These are phyloP conservation scores for Schoenoplectus triqueter DNA, from an alignment of 202 grass and related monocot species.

Conservation along the genomic window DNA sequence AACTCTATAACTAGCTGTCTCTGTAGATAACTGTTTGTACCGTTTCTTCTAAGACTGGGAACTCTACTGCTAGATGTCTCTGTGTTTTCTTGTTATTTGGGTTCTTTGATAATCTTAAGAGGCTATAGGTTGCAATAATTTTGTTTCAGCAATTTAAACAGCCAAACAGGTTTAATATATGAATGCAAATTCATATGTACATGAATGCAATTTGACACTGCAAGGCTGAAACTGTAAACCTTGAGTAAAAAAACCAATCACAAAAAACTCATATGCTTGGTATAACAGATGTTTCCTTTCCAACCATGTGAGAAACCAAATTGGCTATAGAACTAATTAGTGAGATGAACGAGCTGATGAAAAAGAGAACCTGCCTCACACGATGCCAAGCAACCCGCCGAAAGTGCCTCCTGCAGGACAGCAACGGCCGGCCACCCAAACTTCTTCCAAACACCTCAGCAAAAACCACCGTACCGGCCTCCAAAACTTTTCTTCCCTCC, in stretches of 20 bases:
- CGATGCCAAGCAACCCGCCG: slow-evolving; percentile 80
- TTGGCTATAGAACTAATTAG: not conserved
- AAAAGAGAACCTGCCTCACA: slow-evolving; percentile 70
- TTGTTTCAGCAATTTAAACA: not conserved
- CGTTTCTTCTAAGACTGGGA: not conserved
- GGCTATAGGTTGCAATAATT: not conserved
- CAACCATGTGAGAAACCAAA: slow-evolving; percentile 17
- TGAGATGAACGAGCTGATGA: slow-evolving; percentile 31
- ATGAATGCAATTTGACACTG: not conserved
- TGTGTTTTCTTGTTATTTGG: not conserved
- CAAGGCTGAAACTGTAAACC: not conserved
- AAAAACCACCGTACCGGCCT: slow-evolving; percentile 76
- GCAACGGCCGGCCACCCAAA: slow-evolving; percentile 73
- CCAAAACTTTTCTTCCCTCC: slow-evolving; percentile 52
- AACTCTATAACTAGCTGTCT: not conserved
- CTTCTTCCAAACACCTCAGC: slow-evolving; percentile 77
- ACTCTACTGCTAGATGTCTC: not conserved
- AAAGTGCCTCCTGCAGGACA: slow-evolving; percentile 76
- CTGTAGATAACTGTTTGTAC: not conserved
- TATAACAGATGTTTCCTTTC: slow-evolving; percentile 7
- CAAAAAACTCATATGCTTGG: not conserved
- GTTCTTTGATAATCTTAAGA: not conserved
- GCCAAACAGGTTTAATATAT: not conserved
- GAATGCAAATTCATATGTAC: not conserved
- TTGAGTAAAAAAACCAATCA: not conserved